Base-by-base conservation (phyloP, 2,329 filamentous ascomycete species). In the Stagonosporopsis cucurbitacearum region DNA sequence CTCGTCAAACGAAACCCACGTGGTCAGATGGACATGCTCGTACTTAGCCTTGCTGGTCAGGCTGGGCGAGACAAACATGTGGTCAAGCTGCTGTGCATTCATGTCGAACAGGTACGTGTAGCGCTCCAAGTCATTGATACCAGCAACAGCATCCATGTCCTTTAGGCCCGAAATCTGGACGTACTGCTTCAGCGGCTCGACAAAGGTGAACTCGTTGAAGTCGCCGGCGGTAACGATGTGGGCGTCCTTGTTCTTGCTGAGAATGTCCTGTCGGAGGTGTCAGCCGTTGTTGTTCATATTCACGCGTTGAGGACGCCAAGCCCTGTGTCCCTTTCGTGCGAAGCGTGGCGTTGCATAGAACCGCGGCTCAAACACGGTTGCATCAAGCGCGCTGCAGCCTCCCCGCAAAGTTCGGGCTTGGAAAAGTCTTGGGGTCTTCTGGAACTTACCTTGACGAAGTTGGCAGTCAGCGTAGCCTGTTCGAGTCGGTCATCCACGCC, bases 81-180 rank as follows among this genome's bases (percentile, higher is more conserved):
- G 88, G 72, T 91, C 88, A 17, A 91, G 78, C 67, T 87, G 82
- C 77, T 91, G 85, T 55, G 83, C 82, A 74, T 89, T 90, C 81
- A 84, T 84, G 62, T 89, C 88, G 59, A 83, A 91, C 1, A 88
- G 75, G 71, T 91, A 91, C 1, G 87, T 89, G 73, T 91, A 91
- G 9, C 88, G 78, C 78, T 91, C 88, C 23, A 73, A 68, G 2
- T 75, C 66, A 4, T 80, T 74, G 11, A 86, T 81, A 5, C 77
- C 77, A 4, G 78, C 82, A 0, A 83, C 84, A 5, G 82, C 86
- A 63, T 91, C 87, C 1, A 90, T 75, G 60, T 90, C 87, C 30
- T 79, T 62, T 41, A 91, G 77, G 2, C 82, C 81, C 0, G 85
- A 87, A 19, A 80, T 76, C 3, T 72, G 59, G 1, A 77, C 67